Base-by-base conservation (phyloP, 1,139 yeast species). In the Scheffersomyces cryptocercus region DNA sequence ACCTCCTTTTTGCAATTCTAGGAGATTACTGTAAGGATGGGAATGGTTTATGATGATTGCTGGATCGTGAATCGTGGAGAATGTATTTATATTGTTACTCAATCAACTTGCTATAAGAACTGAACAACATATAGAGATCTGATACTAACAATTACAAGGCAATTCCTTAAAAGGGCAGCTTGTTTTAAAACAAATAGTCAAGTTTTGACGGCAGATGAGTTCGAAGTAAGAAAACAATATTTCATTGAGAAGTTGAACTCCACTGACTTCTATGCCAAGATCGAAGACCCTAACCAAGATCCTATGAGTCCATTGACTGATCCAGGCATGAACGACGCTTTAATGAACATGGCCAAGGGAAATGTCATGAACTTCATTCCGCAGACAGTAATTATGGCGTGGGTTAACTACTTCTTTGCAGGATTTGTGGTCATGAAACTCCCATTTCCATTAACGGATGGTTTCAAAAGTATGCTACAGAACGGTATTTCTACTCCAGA, bases 351-450 rank as follows among this genome's bases (percentile, higher is more conserved):
- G 85, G 81, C 91, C 45, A 88, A 88, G 61, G 84, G 85, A 4
- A 91, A 89, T 58, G 70, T 89, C 55, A 82, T 91, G 62, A 88
- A 83, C 64, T 88, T 85, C 61, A 80, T 90, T 14, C 97, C 98
- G 1, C 98, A 93, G 66, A 89, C 97, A 0, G 64, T 90, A 38
- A 85, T 91, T 54, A 91, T 93, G 97, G 91, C 91, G 53, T 93
- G 97, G 97, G 93, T 91, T 52, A 89, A 89, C 61, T 88, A 84
- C 55, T 89, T 93, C 68, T 93, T 90, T 63, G 90, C 95, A 7
- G 98, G 97, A 1, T 89, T 90, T 56, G 86, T 93, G 15, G 79
- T 91, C 39, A 88, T 73, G 78, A 72, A 70, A 51, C 60, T 73
- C 33, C 78, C 78, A 4, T 73, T 73, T 50, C 96, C 97, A 1